These are phyloP conservation scores for Hymenoscyphus infarciens DNA, from an alignment of 2,329 filamentous ascomycete genomes.

Conservation along the genomic window DNA sequence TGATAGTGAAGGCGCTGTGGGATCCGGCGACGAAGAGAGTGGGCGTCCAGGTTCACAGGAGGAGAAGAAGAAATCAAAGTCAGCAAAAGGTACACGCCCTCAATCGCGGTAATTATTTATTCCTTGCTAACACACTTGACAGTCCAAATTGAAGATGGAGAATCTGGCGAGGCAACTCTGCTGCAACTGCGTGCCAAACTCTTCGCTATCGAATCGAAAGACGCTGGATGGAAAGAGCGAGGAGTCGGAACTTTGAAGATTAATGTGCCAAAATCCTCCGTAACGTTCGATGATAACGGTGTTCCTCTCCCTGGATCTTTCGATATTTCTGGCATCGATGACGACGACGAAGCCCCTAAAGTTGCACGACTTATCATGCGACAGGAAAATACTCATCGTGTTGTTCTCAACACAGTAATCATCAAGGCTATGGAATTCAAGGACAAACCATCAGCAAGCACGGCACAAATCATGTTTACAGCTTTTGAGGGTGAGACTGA, in stretches of 20 bases:
- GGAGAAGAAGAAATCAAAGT: conserved; percentile 57
- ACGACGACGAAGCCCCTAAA: conserved; percentile 38
- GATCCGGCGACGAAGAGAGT: conserved; percentile 45
- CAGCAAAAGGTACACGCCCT: conserved; percentile 62
- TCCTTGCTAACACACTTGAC: conserved; percentile 23
- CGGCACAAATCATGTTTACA: conserved; percentile 61
- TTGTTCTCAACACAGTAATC: conserved; percentile 82
- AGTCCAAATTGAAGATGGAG: conserved; percentile 78
- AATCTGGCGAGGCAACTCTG: conserved; percentile 74
- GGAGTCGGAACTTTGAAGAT: conserved; percentile 81
- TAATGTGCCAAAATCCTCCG: conserved; percentile 63
- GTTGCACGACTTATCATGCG: conserved; percentile 79
- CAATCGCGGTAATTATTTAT: not conserved
- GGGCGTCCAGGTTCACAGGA: conserved; percentile 50
- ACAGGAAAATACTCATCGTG: conserved; percentile 81
- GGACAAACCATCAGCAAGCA: conserved; percentile 58
- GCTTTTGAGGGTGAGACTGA: conserved; percentile 57
- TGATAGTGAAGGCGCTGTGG: conserved; percentile 40
- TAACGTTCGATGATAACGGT: conserved; percentile 50
- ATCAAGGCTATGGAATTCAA: conserved; percentile 77
- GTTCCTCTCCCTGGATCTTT: conserved; percentile 45
- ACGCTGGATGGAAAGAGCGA: conserved; percentile 80
- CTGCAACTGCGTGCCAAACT: conserved; percentile 79
- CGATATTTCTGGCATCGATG: conserved; percentile 51
- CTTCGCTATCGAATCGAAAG: conserved; percentile 65